Percentiles rank a stretch among this genome's conserved stretches.
Evolutionary conservation across 495 filamentous ascomycete species (phyloP).

Genomic region (Aspergillus leporis): DNA sequence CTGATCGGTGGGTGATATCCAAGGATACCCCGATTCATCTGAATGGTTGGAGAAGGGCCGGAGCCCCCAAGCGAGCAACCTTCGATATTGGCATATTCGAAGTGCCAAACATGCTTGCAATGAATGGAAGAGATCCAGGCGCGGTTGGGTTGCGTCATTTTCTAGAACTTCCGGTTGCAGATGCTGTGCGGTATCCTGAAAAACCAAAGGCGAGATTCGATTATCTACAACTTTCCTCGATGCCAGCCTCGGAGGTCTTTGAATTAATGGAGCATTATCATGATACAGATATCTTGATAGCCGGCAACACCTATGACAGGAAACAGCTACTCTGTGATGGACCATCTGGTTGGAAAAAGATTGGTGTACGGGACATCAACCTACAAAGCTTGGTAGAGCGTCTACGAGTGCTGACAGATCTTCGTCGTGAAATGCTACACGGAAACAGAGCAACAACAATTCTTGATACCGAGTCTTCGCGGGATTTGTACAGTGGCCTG

Average conservation of each 20-base stretch:
- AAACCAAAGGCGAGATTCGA: slow-evolving; percentile 29
- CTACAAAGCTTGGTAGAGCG: slow-evolving; percentile 41
- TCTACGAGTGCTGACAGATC: slow-evolving; percentile 40
- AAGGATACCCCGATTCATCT: slow-evolving; percentile 30
- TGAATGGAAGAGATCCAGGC: slow-evolving; percentile 67
- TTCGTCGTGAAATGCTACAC: slow-evolving; percentile 39
- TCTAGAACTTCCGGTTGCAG: slow-evolving; percentile 66
- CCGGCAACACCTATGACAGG: slow-evolving; percentile 37
- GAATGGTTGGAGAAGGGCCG: slow-evolving; percentile 27
- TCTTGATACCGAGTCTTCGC: slow-evolving; percentile 42
- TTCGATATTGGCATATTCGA: slow-evolving; percentile 61
- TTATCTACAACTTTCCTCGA: slow-evolving; percentile 31
- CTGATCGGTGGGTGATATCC: slow-evolving; percentile 38
- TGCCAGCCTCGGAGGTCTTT: slow-evolving; percentile 35
- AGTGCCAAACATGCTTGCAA: slow-evolving; percentile 73
- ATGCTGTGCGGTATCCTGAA: slow-evolving; percentile 51
- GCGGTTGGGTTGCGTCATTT: slow-evolving; percentile 75
- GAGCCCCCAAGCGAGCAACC: slow-evolving; percentile 46
- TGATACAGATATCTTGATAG: slow-evolving; percentile 36
- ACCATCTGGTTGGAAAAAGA: slow-evolving; percentile 39
- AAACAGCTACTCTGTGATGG: slow-evolving; percentile 37
- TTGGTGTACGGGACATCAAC: slow-evolving; percentile 43
- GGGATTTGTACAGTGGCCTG: slow-evolving; percentile 45
- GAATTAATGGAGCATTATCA: slow-evolving; percentile 40
- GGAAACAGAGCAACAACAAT: slow-evolving; percentile 35